Conservation (phyloP, 768 basidiomycete genomes). For the Cystobasidium onofrii region DNA sequence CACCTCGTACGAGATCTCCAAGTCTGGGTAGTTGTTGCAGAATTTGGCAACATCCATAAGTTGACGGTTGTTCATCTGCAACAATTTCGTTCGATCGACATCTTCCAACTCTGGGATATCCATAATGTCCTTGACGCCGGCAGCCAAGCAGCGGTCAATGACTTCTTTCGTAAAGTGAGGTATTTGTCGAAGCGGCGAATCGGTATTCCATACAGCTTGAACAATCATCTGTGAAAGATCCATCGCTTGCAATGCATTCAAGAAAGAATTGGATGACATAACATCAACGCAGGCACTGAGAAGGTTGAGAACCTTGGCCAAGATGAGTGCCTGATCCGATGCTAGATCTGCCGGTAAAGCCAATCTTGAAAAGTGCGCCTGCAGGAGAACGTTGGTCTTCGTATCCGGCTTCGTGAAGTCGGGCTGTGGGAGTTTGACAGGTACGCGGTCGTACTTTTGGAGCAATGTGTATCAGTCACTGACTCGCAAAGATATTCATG, state of each 20-base stretch:
- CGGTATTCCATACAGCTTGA: conserved; percentile 94
- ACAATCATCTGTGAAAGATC: conserved; percentile 98
- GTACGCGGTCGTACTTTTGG: conserved; percentile 71
- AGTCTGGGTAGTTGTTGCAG: conserved; percentile 77
- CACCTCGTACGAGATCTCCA: conserved; percentile 82
- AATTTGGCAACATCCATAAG: conserved; percentile 93
- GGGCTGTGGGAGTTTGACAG: conserved; percentile 70
- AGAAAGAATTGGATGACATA: conserved; percentile 92
- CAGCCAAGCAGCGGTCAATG: conserved; percentile 72
- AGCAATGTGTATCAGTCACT: conserved; percentile 45
- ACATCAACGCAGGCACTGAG: conserved; percentile 49
- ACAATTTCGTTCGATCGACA: conserved; percentile 65
- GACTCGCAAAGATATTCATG: too few relatives aligned
- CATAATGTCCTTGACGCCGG: conserved; percentile 78
- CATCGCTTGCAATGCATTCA: conserved; percentile 92
- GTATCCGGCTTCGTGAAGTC: conserved; percentile 94
- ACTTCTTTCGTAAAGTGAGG: conserved; percentile 92
- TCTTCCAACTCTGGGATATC: conserved; percentile 99
- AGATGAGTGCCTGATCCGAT: conserved; percentile 76
- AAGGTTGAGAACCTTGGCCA: conserved; percentile 78
- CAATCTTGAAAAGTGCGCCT: conserved; percentile 91
- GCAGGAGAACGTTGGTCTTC: conserved; percentile 93
- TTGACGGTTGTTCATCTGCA: conserved; percentile 75
- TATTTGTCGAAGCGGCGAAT: conserved; percentile 88
- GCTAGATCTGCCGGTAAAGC: conserved; percentile 86